These are phyloP conservation scores for Trebouxiophyceae sp. DNA, from an alignment of 163 green algal genomes.

Conservation along the genomic window DNA sequence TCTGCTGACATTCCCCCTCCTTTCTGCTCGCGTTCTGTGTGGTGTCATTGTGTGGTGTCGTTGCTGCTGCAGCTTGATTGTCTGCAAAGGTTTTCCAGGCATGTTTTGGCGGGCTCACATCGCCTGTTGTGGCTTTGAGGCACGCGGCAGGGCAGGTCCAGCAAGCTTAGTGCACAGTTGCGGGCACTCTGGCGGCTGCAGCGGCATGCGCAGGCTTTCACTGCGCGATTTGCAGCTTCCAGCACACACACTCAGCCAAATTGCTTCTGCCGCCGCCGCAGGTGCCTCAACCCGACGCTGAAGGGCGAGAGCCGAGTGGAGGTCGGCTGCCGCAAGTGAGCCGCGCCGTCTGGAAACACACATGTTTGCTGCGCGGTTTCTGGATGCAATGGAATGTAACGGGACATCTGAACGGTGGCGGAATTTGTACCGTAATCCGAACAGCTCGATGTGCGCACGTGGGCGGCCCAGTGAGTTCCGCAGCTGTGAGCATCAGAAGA, in stretches of 20 bases:
- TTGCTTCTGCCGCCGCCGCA: neutral
- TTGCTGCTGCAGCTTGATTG: neutral
- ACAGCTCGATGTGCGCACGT: too few species aligned
- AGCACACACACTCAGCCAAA: too few species aligned
- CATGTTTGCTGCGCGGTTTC: too few species aligned
- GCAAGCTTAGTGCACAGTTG: neutral
- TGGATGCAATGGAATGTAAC: too few species aligned
- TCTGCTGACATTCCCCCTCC: neutral
- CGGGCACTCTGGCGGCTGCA: too few species aligned
- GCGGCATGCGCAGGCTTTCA: too few species aligned
- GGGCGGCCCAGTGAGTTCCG: too few species aligned
- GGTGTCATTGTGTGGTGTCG: too few species aligned
- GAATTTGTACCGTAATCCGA: neutral
- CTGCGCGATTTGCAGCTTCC: conserved; percentile 1
- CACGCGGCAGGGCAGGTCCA: neutral
- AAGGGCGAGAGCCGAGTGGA: conserved; percentile 20
- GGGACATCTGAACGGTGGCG: neutral
- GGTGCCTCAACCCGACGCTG: conserved; percentile 38
- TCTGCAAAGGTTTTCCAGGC: neutral
- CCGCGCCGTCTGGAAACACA: too few species aligned
- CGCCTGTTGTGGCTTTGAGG: neutral
- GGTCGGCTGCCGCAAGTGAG: conserved; percentile 28
- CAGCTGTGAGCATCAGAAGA: too few species aligned
- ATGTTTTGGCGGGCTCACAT: neutral
- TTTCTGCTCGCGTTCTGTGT: too few species aligned